Base-by-base conservation (phyloP, 768 basidiomycete species). In the Suillus subluteus region DNA sequence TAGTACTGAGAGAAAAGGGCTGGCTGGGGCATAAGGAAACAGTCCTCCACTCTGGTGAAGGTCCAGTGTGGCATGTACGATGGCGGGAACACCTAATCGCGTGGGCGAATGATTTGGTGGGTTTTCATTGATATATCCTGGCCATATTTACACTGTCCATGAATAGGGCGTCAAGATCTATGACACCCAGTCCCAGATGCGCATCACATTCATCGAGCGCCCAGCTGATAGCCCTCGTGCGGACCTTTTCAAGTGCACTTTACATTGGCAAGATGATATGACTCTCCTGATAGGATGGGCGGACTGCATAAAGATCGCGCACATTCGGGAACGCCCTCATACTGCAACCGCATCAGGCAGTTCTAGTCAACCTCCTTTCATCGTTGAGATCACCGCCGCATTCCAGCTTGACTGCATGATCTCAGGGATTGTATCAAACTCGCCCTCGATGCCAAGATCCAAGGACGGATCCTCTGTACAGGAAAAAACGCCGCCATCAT, bases 371-470 rank as follows among this genome's bases (percentile, higher is more conserved):
- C 83, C 89, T 0, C 88, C 89, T 11, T 83, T 90, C 65, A 77
- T 88, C 46, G 94, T 94, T 62, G 97, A 98, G 73, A 91, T 98
- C 69, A 95, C 93, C 0, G 92, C 92, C 2, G 90, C 94, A 48
- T 95, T 98, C 78, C 91, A 95, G 73, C 82, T 99, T 56, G 98
- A 99, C 76, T 95, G 93, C 75, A 96, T 98, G 94, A 87, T 99
- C 48, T 87, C 96, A 1, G 96, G 96, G 26, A 88, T 99, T 65
- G 86, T 91, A 3, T 91, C 94, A 6, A 93, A 95, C 76, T 87
- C 87, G 1, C 81, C 83, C 55, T 76, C 83, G 5, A 41, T 61
- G 58, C 69, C 76, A 23, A 32, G 16, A 16, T 37, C 54, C 66
- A 78, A 41, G 35, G 67, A 73, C 61, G 70, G 64, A 43, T 58